Evolutionary conservation across 345 rosid species (phyloP), one percentile per base, ranked within the genome.

Genomic region (Kernera saxatilis): DNA sequence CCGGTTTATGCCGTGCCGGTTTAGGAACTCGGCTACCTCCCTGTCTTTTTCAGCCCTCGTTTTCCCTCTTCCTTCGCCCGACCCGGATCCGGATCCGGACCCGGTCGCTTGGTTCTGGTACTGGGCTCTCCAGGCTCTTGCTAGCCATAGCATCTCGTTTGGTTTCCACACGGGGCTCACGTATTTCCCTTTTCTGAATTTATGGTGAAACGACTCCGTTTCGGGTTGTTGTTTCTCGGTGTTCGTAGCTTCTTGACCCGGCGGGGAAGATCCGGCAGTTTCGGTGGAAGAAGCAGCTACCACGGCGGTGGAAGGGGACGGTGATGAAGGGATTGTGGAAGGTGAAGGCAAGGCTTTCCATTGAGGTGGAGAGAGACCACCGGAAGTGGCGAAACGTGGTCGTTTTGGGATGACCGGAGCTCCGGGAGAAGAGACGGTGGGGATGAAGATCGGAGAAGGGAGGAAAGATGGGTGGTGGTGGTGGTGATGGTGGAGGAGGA

Each of bases 111-210:
- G 78, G 18, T 26, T 46, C 25, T 88, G 96, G 74, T 94, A 94
- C 46, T 91, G 99, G 40, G 76, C 25, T 70, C 92, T 86, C 99
- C 99, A 91, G 29, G 93, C 99, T 82, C 91, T 83, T 36, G 99
- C 99, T 57, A 89, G 57, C 96, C 96, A 94, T 43, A 94, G 68
- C 99, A 94, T 94, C 77, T 94, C 99, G 78, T 88, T 82, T 40
- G 99, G 99, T 77, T 91, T 94, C 99, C 99, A 94, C 59, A 94
- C 96, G 14, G 99, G 98, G 76, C 99, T 94, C 29, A 94, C 98
- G 67, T 86, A 94, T 55, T 94, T 94, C 7, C 99, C 97, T 73
- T 94, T 94, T 27, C 99, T 78, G 30, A 83, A 82, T 70, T 94
- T 97, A 58, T 79, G 84, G 11, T 84, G 91, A 53, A 78, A 77